Evolutionary conservation across 2,329 filamentous ascomycete species (phyloP), one percentile per base, ranked within the genome.

Genomic region (Geosmithia putterillii): DNA sequence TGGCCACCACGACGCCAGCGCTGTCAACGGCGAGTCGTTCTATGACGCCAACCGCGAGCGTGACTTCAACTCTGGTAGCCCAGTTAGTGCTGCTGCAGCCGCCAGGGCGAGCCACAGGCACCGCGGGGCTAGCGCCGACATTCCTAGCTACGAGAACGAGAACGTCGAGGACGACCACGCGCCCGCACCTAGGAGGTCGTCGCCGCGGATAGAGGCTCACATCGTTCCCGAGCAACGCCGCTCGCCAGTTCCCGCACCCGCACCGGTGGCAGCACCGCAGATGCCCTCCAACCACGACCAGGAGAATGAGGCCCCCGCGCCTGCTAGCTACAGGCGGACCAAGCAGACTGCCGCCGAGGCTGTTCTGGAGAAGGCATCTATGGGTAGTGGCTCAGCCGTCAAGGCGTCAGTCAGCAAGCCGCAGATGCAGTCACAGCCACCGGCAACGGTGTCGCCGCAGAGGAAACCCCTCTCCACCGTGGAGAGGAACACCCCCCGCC

Each of bases 271-370:
- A 9, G 28, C 28, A 4, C 28, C 73, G 8, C 68, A 74, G 42
- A 57, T 85, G 40, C 77, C 81, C 17, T 74, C 81, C 1, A 64
- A 66, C 3, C 73, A 82, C 47, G 86, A 94, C 52, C 87, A 95
- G 57, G 89, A 95, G 59, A 95, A 95, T 56, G 79, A 92, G 47
- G 72, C 76, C 3, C 81, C 81, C 3, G 75, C 81, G 3, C 81
- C 81, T 3, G 75, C 81, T 21, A 82, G 77, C 0, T 82, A 86
- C 60, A 82, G 75, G 57, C 74, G 63, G 62, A 53, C 71, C 36
- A 83, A 80, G 53, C 66, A 75, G 2, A 10, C 20, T 10, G 65
- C 73, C 10, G 66, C 67, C 10, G 69, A 74, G 44, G 66, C 66
- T 38, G 53, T 78, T 25, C 54, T 75, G 17, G 76, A 82, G 21